Base-by-base conservation (phyloP, 2,329 filamentous ascomycete species). In the Triangularia verruculosa region DNA sequence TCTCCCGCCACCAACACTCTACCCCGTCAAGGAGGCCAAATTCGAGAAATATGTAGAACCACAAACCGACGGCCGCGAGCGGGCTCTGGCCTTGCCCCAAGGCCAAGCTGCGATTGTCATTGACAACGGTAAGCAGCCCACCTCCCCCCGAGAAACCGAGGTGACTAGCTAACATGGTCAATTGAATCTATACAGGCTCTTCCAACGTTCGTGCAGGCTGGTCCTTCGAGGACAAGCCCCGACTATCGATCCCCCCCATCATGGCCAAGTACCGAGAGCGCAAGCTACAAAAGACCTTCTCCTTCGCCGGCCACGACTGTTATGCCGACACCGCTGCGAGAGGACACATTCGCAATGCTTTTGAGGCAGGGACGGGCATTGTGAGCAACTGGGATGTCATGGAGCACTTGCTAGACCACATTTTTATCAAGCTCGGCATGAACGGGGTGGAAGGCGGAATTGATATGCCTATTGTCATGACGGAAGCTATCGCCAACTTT, bases 351-450 rank as follows among this genome's bases (percentile, higher is more conserved):
- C 89, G 94, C 74, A 91, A 92, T 75, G 89, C 93, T 1, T 98
- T 97, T 71, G 95, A 99, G 75, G 86, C 89, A 1, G 93, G 93
- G 24, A 94, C 89, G 53, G 94, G 93, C 68, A 89, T 99, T 56
- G 87, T 98, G 65, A 93, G 92, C 76, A 98, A 98, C 74, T 99
- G 96, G 93, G 95, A 99, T 76, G 93, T 93, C 32, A 93, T 97
- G 87, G 95, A 99, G 77, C 93, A 94, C 64, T 83, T 97, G 4
- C 79, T 99, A 55, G 95, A 99, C 78, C 97, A 97, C 76, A 85
- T 93, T 51, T 99, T 99, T 75, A 83, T 97, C 69, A 98, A 97
- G 78, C 80, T 99, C 61, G 95, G 95, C 4, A 84, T 99, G 70
- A 92, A 96, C 68, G 87, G 87, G 15, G 81, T 82, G 3, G 86